Base-by-base conservation (phyloP, 768 basidiomycete genomes). In the Leccinum rimulosum region DNA sequence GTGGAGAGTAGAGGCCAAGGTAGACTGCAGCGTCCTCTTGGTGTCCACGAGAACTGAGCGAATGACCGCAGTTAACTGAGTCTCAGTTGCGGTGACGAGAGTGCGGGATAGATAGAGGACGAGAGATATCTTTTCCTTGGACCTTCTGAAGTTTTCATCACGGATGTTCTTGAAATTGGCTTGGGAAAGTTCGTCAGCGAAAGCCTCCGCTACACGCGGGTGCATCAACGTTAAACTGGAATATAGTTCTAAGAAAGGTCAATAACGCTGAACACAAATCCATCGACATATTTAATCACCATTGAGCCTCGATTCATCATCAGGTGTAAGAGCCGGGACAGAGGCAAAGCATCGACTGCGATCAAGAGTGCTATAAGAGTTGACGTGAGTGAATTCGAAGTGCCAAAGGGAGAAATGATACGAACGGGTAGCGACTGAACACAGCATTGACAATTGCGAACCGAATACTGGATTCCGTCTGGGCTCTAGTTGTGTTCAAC, bases 391-490 rank as follows among this genome's bases (percentile, higher is more conserved):
- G n/a, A n/a, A n/a, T n/a, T n/a, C n/a, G 14, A 8, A 11, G 30
- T 0, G 30, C 10, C 31, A 9, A 22, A 55, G 25, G 49, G 15
- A 45, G 6, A 11, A 52, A 58, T 3, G 6, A 53, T 50, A 66
- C 56, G 33, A 57, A 63, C 59, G 68, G 61, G 55, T 75, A 63
- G 22, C 57, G 40, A 28, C 63, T 64, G 43, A 77, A 59, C 11
- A 76, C 63, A 30, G 68, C 72, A 36, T 69, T 66, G 25, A 62
- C 62, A 48, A 71, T 28, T 4, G 70, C 64, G 12, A 65, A 64
- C 45, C 70, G 66, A 17, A 69, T 62, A 15, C 54, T 53, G 11
- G 61, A 61, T 45, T 70, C 64, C 6, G 66, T 61, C 49, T 65
- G 55, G 4, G 48, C 50, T 27, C 22, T 57, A n/a, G 66, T 43